Evolutionary conservation across 2,329 filamentous ascomycete genomes (phyloP), one percentile per base, ranked within the genome.

Genomic region (Sporothrix pallida): DNA sequence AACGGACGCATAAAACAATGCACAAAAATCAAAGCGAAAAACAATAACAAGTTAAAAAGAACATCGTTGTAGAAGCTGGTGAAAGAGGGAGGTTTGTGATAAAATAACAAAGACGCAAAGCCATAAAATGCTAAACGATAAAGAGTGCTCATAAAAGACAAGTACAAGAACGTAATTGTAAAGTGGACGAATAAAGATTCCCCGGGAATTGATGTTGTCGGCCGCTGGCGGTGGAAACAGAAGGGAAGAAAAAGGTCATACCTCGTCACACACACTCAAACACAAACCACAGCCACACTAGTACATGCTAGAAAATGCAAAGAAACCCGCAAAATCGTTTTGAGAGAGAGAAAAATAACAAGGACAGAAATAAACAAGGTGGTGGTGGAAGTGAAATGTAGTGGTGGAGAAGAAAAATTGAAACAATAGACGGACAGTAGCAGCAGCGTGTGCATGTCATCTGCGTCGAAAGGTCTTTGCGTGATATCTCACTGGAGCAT

Each of bases 261-360:
- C 62, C 44, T 67, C 62, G 26, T 67, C 62, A 67, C 62, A 67
- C 48, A 54, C 67, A 37, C 31, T 37, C 31, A 37, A 37, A 37
- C 31, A 37, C 31, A 37, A 37, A 37, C 3, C 31, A 37, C 31
- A 37, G 31, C 31, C 31, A 37, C 31, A 37, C 17, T 8, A 69
- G 46, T 54, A 52, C 67, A 69, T 69, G 67, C 23, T 37, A 54
- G 54, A 37, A 37, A 37, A 37, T 37, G 31, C 31, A 37, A 50
- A 26, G 10, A 54, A 54, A 52, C 23, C 26, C 48, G 62, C 44
- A 72, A 67, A 54, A 52, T 69, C 42, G 65, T 50, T 42, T 65
- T 26, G 52, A 37, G 31, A 37, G 20, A 56, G 42, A 17, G 46
- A 60, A 72, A 70, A 76, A 78, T 78, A 73, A 68, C 46, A 69